Percentiles rank a stretch among this genome's conserved stretches.
phyloP scores from a whole-genome alignment of 208 protist species.

The Crithidia sp. region DNA sequence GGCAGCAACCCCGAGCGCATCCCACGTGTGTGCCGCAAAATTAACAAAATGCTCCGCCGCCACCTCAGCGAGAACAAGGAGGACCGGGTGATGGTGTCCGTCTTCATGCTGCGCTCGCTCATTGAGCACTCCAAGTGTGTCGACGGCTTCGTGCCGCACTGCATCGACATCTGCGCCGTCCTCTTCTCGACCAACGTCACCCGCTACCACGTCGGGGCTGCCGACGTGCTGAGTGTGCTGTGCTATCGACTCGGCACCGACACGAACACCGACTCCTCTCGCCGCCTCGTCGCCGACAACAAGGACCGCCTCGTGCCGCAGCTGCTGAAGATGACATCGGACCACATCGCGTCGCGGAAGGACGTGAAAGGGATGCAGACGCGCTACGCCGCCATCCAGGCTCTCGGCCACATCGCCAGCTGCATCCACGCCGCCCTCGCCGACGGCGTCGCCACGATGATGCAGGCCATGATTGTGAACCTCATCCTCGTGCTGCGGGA shows the following conservation, averaged over 20 bases:
- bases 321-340: slow-evolving; percentile 64
- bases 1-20: slow-evolving; percentile 84
- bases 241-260: slow-evolving; percentile 57
- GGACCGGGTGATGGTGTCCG: slow-evolving; percentile 67
- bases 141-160: slow-evolving; percentile 78
- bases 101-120: slow-evolving; percentile 63
- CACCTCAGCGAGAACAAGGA: slow-evolving; percentile 46
- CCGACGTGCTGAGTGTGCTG: slow-evolving; percentile 65
- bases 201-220: slow-evolving; percentile 68
- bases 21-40: slow-evolving; percentile 84
- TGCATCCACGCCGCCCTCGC: slow-evolving; percentile 59
- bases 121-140: slow-evolving; percentile 59
- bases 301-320: slow-evolving; percentile 60
- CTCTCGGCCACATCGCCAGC: slow-evolving; percentile 54
- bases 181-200: slow-evolving; percentile 44
- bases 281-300: slow-evolving; percentile 67
- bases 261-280: slow-evolving; percentile 54
- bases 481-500: slow-evolving; percentile 50
- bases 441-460: slow-evolving; percentile 36
- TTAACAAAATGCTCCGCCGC: slow-evolving; percentile 59
- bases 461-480: slow-evolving; percentile 60
- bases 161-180: slow-evolving; percentile 57
- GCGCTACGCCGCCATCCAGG: slow-evolving; percentile 65
- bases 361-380: slow-evolving; percentile 39
- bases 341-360: slow-evolving; percentile 29